A percentile compares a stretch with the other conserved stretches of the same genome.
These are phyloP conservation scores for Leccinum longicurvipes DNA, from an alignment of 768 basidiomycete genomes.

Conservation along the genomic window DNA sequence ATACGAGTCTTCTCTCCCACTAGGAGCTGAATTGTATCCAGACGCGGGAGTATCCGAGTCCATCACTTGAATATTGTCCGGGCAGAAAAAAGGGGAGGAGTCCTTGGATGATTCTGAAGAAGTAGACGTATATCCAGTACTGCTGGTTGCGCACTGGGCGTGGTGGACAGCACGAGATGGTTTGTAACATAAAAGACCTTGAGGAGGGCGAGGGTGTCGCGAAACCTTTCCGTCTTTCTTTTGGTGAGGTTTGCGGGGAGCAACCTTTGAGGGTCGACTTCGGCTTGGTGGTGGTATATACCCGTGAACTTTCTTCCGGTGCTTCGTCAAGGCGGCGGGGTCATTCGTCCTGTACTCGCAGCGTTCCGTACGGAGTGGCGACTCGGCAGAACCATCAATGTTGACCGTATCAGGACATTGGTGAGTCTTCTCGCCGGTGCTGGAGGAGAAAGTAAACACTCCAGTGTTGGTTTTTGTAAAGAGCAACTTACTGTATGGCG, in stretches of 20 bases:
- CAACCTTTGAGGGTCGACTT: background rate
- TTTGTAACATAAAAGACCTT: background rate
- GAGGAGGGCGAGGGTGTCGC: background rate
- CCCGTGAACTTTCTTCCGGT: conserved; percentile 21
- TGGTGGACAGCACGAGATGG: background rate
- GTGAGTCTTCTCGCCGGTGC: conserved; percentile 21
- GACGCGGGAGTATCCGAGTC: background rate
- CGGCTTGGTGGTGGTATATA: conserved; percentile 15
- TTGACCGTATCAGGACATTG: conserved; percentile 6
- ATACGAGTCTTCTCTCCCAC: background rate
- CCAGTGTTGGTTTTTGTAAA: background rate
- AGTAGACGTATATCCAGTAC: background rate
- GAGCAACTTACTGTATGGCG: conserved; percentile 15
- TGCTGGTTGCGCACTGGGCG: too few relatives aligned
- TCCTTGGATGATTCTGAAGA: background rate
- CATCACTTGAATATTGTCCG: background rate
- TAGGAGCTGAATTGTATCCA: background rate
- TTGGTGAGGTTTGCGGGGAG: background rate
- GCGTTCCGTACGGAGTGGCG: background rate
- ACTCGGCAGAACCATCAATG: background rate
- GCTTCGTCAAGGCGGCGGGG: conserved; percentile 24
- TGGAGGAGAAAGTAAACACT: background rate
- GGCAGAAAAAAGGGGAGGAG: background rate
- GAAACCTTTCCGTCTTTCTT: background rate
- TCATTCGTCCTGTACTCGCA: conserved; percentile 24